These are phyloP conservation scores for Cyanidium caldarium DNA, from an alignment of 23 red algal genomes.

Conservation along the genomic window DNA sequence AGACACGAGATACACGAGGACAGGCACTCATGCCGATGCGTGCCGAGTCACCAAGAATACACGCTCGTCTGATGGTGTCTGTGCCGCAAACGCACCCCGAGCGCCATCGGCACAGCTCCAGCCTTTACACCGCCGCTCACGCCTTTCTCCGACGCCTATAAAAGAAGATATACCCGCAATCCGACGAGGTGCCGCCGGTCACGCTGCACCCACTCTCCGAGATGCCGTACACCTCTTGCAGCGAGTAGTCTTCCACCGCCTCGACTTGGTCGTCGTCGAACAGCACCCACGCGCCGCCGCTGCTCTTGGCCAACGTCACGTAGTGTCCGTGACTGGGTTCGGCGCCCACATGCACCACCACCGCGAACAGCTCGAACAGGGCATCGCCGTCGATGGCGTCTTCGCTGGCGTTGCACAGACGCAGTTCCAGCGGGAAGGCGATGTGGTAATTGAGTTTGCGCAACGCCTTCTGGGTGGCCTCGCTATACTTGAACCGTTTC, in stretches of 20 bases:
- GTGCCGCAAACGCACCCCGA: too few species aligned
- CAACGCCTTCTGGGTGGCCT: conserved; percentile 34
- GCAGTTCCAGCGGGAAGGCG: conserved; percentile 78
- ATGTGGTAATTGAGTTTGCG: conserved; percentile 90
- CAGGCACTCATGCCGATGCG: too few species aligned
- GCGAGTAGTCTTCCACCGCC: conserved; percentile 73
- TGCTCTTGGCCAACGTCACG: conserved; percentile 70
- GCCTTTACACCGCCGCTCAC: too few species aligned
- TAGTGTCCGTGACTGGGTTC: conserved; percentile 98
- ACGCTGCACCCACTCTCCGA: conserved; percentile 29
- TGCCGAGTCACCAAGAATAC: too few species aligned
- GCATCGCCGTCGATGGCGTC: conserved; percentile 61
- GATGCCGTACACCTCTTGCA: conserved; percentile 81
- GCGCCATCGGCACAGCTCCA: too few species aligned
- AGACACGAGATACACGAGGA: too few species aligned
- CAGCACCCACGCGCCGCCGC: conserved; percentile 66
- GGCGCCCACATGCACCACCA: conserved; percentile 89
- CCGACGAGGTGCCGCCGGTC: conserved; percentile 22
- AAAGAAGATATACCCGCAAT: conserved; percentile 88
- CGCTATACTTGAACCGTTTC: conserved; percentile 92
- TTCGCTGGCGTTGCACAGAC: conserved; percentile 72
- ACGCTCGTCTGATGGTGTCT: too few species aligned
- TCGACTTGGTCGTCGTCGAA: conserved; percentile 97
- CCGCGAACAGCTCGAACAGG: conserved; percentile 73
- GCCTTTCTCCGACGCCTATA: conserved; percentile 21